phyloP scores from a whole-genome alignment of 2,329 filamentous ascomycete genomes.

The Ophiosphaerella herpotricha region DNA sequence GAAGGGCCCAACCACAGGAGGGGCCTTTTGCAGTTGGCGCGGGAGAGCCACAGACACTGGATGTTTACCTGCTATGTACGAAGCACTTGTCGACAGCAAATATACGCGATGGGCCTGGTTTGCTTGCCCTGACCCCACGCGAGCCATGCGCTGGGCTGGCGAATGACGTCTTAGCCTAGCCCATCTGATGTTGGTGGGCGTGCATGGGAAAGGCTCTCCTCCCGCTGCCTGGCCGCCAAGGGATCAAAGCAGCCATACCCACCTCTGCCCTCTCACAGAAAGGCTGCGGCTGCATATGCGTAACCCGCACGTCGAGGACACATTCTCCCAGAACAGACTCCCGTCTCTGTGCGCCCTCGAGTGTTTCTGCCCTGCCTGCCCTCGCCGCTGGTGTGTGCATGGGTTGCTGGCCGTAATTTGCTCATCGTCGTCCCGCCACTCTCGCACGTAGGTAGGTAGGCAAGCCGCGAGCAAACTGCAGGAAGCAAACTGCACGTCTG shows the following conservation, averaged over 20 bases:
- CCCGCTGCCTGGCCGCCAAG: neutral
- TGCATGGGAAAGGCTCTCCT: neutral
- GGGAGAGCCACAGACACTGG: neutral
- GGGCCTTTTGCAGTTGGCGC: constrained; percentile 1
- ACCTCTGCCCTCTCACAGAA: neutral
- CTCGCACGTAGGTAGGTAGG: constrained; percentile 21
- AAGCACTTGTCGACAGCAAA: neutral
- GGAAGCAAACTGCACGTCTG: too few species aligned
- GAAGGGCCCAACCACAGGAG: constrained; percentile 4
- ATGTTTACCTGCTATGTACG: too few species aligned
- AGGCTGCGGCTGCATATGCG: neutral
- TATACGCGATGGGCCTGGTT: neutral
- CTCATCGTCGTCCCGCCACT: constrained; percentile 37
- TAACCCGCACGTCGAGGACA: neutral
- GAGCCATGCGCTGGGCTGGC: neutral
- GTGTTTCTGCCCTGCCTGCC: neutral
- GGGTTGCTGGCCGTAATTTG: constrained; percentile 9
- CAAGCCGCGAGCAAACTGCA: constrained; percentile 25
- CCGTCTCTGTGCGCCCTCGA: constrained; percentile 11
- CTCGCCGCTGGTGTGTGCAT: constrained; percentile 6
- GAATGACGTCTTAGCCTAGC: constrained; percentile 18
- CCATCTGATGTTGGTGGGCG: neutral
- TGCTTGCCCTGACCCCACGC: constrained; percentile 1
- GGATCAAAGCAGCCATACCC: neutral
- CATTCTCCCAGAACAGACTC: constrained; percentile 3